Percentiles rank a stretch among this genome's conserved stretches.
Evolutionary conservation across 768 basidiomycete genomes (phyloP).

Genomic region (Mycena albidolilacea): DNA sequence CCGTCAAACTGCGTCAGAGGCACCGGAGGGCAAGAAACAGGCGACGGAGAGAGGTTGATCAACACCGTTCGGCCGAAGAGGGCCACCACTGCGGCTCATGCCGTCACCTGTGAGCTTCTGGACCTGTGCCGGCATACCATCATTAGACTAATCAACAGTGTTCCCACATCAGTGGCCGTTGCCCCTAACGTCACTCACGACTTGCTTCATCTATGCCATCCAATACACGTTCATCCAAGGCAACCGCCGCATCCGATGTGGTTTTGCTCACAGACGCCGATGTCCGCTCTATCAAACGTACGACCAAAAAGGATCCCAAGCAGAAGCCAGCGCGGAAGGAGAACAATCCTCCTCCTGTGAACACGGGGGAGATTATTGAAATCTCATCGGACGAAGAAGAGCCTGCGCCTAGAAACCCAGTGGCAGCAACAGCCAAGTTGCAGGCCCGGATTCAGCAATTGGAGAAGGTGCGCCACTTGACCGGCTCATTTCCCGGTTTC

Average conservation of each 20-base stretch:
- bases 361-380: slow-evolving; percentile 33
- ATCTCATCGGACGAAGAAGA: slow-evolving; percentile 36
- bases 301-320: slow-evolving; percentile 18
- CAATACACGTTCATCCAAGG: slow-evolving; percentile 30
- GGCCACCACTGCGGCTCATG: no score
- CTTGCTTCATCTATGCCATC: slow-evolving; percentile 4
- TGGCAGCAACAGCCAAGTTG: slow-evolving; percentile 25
- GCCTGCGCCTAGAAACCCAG: slow-evolving; percentile 1
- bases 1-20: no score
- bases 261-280: slow-evolving; percentile 8
- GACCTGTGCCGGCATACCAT: no score
- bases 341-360: slow-evolving; percentile 23
- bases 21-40: no score
- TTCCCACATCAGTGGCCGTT: no score
- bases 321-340: slow-evolving; percentile 31
- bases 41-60: no score
- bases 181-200: neutral
- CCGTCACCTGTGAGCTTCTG: no score
- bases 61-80: no score
- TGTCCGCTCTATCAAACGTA: neutral
- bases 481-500: neutral
- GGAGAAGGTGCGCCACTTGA: slow-evolving; percentile 10
- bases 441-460: slow-evolving; percentile 24
- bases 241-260: slow-evolving; percentile 12
- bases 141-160: no score